phyloP scores from a whole-genome alignment of 2,329 filamentous ascomycete genomes.

The Laburnicola sp. region DNA sequence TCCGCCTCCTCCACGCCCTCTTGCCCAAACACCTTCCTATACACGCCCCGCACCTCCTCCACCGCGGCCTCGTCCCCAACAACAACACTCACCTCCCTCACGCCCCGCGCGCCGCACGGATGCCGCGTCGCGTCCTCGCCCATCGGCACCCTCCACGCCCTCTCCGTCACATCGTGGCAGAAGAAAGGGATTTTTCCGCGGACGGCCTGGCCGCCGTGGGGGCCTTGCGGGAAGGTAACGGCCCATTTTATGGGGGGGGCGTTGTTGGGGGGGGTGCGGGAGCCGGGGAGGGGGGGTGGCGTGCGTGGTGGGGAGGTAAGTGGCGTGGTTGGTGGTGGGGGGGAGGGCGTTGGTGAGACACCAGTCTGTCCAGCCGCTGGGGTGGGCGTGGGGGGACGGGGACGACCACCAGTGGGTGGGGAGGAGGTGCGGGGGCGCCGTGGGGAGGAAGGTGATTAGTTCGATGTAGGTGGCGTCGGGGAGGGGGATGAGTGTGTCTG shows the following conservation, averaged over 20 bases:
- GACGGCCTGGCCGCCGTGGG: constrained; percentile 35
- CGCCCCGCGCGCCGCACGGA: constrained; percentile 55
- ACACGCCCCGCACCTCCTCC: constrained; percentile 17
- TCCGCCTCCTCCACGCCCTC: constrained; percentile 7
- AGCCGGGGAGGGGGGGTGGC: no score
- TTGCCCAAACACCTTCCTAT: constrained; percentile 21
- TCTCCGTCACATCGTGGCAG: constrained; percentile 61
- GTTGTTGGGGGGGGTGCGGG: no score
- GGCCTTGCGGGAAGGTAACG: constrained; percentile 55
- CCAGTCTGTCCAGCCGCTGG: constrained; percentile 63
- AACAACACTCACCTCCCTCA: constrained; percentile 32
- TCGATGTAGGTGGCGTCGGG: constrained; percentile 68
- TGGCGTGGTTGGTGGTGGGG: constrained; percentile 16
- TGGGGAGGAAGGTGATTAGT: constrained; percentile 64
- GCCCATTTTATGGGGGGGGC: constrained; percentile 57
- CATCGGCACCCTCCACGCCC: constrained; percentile 60
- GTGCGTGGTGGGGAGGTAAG: no score
- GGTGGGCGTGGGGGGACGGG: constrained; percentile 54
- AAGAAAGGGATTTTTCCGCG: constrained; percentile 64
- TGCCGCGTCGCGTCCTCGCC: constrained; percentile 50
- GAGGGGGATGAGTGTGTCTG: constrained; percentile 63
- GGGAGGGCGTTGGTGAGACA: constrained; percentile 44
- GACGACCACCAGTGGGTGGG: constrained; percentile 58
- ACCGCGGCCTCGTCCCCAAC: constrained; percentile 23
- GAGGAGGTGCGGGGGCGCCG: constrained; percentile 36